These are phyloP conservation scores for Clavaria fumosa DNA, from an alignment of 768 basidiomycete species.

Conservation along the genomic window DNA sequence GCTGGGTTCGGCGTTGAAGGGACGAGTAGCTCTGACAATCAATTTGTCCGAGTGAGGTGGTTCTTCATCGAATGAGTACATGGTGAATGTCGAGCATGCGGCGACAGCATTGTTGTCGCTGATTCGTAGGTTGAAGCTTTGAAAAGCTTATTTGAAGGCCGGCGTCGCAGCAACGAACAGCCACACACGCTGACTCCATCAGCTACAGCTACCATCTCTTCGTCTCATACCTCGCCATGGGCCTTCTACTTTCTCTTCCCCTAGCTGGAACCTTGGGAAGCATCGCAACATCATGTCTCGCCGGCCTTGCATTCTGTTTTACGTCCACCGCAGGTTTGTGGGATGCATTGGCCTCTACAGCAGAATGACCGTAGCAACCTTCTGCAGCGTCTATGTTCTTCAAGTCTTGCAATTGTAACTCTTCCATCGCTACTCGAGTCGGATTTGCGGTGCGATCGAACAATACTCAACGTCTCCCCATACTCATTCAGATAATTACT, in stretches of 20 bases:
- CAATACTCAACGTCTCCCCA: background rate
- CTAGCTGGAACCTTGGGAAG: constrained; percentile 51
- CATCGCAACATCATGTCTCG: constrained; percentile 72
- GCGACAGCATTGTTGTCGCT: too few species aligned
- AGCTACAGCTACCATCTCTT: background rate
- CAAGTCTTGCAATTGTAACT: constrained; percentile 98
- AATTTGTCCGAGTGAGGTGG: constrained; percentile 34
- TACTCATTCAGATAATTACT: background rate
- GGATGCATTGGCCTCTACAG: constrained; percentile 1
- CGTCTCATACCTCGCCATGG: constrained; percentile 42
- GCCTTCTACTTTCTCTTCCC: constrained; percentile 58
- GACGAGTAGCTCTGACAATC: constrained; percentile 28
- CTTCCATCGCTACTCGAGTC: constrained; percentile 91
- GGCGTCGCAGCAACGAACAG: too few species aligned
- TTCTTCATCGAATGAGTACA: too few species aligned
- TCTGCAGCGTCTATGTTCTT: constrained; percentile 80
- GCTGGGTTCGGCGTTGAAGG: constrained; percentile 59
- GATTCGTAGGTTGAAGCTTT: too few species aligned
- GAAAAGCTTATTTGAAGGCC: too few species aligned
- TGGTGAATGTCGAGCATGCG: too few species aligned
- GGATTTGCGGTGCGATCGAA: constrained; percentile 66
- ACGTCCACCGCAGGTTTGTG: constrained; percentile 64
- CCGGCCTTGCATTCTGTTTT: constrained; percentile 71
- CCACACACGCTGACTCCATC: too few species aligned
- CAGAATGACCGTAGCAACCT: constrained; percentile 8